Conservation (phyloP, 768 basidiomycete species). For the Leucogyrophana mollusca region DNA sequence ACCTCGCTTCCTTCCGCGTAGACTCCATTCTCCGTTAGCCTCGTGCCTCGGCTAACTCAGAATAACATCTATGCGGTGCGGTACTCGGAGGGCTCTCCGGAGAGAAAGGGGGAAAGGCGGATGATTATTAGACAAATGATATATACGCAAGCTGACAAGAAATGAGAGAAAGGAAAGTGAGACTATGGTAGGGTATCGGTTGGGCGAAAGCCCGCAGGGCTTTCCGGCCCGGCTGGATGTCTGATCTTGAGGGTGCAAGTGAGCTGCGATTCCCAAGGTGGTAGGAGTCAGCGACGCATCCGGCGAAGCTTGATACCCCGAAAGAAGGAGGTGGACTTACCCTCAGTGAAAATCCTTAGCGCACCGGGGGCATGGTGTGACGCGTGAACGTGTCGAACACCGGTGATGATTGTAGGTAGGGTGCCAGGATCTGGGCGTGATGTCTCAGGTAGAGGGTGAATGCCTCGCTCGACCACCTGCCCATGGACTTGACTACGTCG, state of each 20-base stretch:
- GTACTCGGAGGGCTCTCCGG: too few species aligned
- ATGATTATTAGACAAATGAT: too few species aligned
- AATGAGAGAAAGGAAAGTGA: too few species aligned
- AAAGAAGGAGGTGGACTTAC: background rate
- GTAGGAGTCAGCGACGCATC: background rate
- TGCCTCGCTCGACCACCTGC: conserved; percentile 34
- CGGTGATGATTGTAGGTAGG: conserved; percentile 23
- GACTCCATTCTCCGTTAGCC: conserved; percentile 1
- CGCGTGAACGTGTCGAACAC: background rate
- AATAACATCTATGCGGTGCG: too few species aligned
- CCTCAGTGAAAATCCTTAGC: background rate
- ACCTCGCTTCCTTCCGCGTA: background rate
- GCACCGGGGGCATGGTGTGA: conserved; percentile 12
- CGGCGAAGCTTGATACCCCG: conserved; percentile 1
- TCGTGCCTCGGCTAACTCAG: background rate
- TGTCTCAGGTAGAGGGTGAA: conserved; percentile 27
- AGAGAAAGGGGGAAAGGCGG: too few species aligned
- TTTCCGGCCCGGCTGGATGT: background rate
- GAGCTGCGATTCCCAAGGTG: background rate
- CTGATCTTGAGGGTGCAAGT: background rate
- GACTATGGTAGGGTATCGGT: too few species aligned
- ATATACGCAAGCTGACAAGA: too few species aligned
- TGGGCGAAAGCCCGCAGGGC: conserved; percentile 4
- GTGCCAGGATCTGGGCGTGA: conserved; percentile 26
- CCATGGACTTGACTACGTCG: conserved; percentile 32